Percentiles rank a stretch among this genome's conserved stretches.
phyloP scores from a whole-genome alignment of 176 grass and related monocot species.

The Pontederia paniculata region DNA sequence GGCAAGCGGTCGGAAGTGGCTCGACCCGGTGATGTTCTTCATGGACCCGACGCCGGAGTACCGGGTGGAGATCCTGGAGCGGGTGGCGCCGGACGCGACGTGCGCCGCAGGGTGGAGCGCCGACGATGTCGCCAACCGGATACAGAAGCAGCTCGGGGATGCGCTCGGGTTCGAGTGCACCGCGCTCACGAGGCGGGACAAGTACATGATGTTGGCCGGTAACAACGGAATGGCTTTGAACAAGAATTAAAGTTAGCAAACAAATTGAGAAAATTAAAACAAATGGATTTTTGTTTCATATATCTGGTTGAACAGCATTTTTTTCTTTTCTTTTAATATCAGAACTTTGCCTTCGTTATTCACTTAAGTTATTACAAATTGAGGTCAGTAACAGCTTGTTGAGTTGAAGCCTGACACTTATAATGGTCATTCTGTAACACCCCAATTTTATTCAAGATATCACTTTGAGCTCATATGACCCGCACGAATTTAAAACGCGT shows the following conservation, averaged over 20 bases:
- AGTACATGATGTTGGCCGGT: constrained; percentile 86
- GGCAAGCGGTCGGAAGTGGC: constrained; percentile 43
- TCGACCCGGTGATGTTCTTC: constrained; percentile 49
- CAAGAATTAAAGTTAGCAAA: not conserved
- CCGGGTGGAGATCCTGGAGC: constrained; percentile 38
- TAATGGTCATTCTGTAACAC: too few relatives aligned
- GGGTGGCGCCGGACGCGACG: not conserved
- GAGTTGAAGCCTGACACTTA: too few relatives aligned
- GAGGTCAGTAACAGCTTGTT: too few relatives aligned
- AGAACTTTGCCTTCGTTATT: too few relatives aligned
- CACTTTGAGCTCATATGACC: too few relatives aligned
- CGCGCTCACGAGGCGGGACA: constrained; percentile 61
- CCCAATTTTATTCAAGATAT: too few relatives aligned
- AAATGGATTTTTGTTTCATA: too few relatives aligned
- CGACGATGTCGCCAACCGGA: constrained; percentile 44
- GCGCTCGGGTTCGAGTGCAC: constrained; percentile 60
- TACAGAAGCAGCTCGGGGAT: constrained; percentile 48
- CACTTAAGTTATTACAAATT: too few relatives aligned
- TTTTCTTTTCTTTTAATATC: too few relatives aligned
- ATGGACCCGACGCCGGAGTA: constrained; percentile 60
- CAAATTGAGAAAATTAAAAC: not conserved
- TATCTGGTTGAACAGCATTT: too few relatives aligned
- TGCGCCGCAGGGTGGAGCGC: constrained; percentile 7
- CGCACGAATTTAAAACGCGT: too few relatives aligned
- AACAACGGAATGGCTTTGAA: constrained; percentile 47